phyloP scores from a whole-genome alignment of 176 grass and related monocot species.

The Lolium perenne region DNA sequence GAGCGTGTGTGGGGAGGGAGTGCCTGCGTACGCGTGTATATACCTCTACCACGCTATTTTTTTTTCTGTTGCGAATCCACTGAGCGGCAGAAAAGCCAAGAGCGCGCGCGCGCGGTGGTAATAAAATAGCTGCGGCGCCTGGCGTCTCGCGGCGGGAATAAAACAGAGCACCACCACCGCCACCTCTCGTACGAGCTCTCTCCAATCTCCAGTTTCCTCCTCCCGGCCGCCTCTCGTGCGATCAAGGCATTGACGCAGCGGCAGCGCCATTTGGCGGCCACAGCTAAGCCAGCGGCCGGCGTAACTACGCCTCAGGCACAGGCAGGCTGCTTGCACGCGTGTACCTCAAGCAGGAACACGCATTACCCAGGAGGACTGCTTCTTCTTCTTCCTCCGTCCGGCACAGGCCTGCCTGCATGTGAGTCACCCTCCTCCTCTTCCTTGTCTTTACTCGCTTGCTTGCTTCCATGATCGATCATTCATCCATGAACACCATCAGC shows the following conservation, averaged over 20 bases:
- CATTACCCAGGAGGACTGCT: background rate
- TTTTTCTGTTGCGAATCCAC: no score
- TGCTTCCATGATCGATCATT: background rate
- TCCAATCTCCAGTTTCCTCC: background rate
- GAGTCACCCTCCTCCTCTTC: background rate
- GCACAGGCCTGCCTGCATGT: background rate
- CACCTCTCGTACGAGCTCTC: background rate
- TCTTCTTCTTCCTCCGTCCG: background rate
- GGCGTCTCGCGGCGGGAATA: conserved; percentile 32
- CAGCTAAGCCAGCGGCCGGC: background rate
- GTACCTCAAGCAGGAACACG: background rate
- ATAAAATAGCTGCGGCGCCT: background rate
- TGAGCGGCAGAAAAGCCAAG: no score
- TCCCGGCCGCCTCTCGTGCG: background rate
- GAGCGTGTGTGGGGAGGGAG: background rate
- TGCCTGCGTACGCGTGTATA: background rate
- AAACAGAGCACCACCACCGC: background rate
- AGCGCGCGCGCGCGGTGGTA: no score
- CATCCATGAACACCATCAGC: background rate
- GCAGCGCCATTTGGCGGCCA: background rate
- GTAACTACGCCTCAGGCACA: background rate
- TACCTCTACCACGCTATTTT: background rate
- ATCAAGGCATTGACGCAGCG: background rate
- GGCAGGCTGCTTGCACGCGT: background rate
- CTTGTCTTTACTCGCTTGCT: background rate